Base-by-base conservation (phyloP, 169 alveolate genomes). In the Plasmodium vivax region DNA sequence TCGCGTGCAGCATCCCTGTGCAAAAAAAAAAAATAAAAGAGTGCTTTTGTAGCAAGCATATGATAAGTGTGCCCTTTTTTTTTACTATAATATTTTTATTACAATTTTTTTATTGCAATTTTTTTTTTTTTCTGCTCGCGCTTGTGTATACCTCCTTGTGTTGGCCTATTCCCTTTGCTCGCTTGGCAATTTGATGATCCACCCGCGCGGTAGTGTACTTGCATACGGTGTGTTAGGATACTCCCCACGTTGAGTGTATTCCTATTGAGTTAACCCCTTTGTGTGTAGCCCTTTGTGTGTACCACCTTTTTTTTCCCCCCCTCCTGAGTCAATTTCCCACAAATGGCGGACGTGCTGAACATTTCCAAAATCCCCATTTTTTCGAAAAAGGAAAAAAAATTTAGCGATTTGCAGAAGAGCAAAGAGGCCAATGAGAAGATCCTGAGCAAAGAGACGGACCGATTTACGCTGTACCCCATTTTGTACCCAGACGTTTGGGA, bases 401-500 rank as follows among this genome's bases (percentile, higher is more conserved):
- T 92, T 82, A 92, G 95, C 75, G 92, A 92, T 71, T 43, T 82
- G n/a, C 95, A 92, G 82, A 92, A 92, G 38, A 54, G 72, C 12
- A 92, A 92, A 58, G 95, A 92, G 77, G 32, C n/a, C 4, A 82
- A 68, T 73, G 95, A 92, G 36, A 92, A 92, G 68, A 92, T 92
- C n/a, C 83, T 92, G 83, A 82, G 77, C 43, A 92, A 56, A 68
- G 95, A 92, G 34, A 51, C 47, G 7, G 85, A 81, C 43, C 51
- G 95, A 45, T 82, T 82, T 72, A 92, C 73, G 41, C 56, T 98
- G 85, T 96, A 96, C 93, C 99, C 99, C 4, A 97, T 98, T 84
- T 93, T 96, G 77, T 97, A 97, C 97, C 97, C 98, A 62, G 99
- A 98, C 36, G 97, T 98, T 68, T 98, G 99, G 99, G 98, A 98